A percentile compares a stretch with the other conserved stretches of the same genome.
phyloP scores from a whole-genome alignment of 176 grass and related monocot genomes.

The Thalia dealbata region DNA sequence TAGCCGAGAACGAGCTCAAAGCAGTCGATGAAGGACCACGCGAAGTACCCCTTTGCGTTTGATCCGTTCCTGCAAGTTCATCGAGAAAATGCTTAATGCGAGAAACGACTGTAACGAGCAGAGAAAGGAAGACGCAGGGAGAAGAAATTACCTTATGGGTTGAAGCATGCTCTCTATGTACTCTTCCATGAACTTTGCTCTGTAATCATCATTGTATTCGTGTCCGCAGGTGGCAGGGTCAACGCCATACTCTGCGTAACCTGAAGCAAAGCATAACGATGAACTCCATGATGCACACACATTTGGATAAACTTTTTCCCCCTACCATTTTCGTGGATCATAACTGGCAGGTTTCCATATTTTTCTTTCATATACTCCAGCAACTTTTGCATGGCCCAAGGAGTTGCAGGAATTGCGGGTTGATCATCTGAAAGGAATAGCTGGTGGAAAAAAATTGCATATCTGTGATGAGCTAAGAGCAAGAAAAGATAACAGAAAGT shows the following conservation, averaged over 20 bases:
- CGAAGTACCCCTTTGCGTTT: slow-evolving; percentile 49
- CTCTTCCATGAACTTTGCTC: slow-evolving; percentile 8
- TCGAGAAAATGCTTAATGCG: not conserved
- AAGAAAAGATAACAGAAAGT: too few relatives aligned
- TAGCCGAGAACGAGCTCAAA: slow-evolving; percentile 39
- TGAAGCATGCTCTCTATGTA: slow-evolving; percentile 14
- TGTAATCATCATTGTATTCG: not conserved
- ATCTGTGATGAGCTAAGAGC: too few relatives aligned
- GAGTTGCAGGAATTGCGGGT: slow-evolving; percentile 3
- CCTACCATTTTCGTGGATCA: slow-evolving; percentile 90
- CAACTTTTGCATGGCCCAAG: slow-evolving; percentile 49
- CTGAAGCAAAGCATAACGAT: not conserved
- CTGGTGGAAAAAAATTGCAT: not conserved
- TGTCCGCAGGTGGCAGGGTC: not conserved
- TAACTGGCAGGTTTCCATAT: slow-evolving; percentile 47
- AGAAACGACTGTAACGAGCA: not conserved
- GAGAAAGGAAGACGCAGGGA: not conserved
- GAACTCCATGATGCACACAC: too few relatives aligned
- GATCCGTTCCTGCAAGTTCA: slow-evolving; percentile 65
- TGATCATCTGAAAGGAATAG: not conserved
- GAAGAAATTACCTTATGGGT: slow-evolving; percentile 13
- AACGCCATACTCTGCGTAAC: not conserved
- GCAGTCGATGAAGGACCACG: slow-evolving; percentile 55
- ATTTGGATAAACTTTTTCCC: too few relatives aligned
- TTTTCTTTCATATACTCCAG: slow-evolving; percentile 51